These are phyloP conservation scores for Penicillium paradoxum DNA, from an alignment of 495 filamentous ascomycete genomes.

Conservation along the genomic window DNA sequence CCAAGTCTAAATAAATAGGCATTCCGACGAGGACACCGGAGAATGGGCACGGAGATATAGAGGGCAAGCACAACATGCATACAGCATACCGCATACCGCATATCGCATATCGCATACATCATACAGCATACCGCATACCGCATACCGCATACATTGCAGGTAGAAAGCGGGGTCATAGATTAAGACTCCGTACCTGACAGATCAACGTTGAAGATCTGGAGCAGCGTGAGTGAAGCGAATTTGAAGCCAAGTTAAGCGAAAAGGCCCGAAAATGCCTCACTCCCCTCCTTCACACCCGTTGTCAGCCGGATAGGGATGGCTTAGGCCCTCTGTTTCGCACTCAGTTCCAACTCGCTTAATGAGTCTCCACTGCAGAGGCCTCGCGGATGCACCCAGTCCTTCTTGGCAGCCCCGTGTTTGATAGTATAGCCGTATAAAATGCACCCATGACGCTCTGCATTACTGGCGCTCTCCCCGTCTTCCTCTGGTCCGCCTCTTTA, in stretches of 20 bases:
- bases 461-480: background rate
- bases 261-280: conserved; percentile 14
- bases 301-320: background rate
- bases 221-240: conserved; percentile 28
- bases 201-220: conserved; percentile 14
- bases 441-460: background rate
- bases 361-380: conserved; percentile 8
- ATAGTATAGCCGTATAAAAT: conserved; percentile 11
- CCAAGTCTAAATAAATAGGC: background rate
- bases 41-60: too few relatives aligned
- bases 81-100: too few relatives aligned
- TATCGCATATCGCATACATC: too few relatives aligned
- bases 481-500: conserved; percentile 5
- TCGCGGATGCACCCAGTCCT: conserved; percentile 34
- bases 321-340: conserved; percentile 33
- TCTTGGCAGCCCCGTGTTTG: conserved; percentile 1
- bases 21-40: too few relatives aligned
- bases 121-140: too few relatives aligned
- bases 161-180: background rate
- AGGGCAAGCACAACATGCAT: too few relatives aligned
- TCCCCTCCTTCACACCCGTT: conserved; percentile 1
- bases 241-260: conserved; percentile 18
- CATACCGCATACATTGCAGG: too few relatives aligned
- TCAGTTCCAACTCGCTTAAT: conserved; percentile 21
- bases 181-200: background rate